phyloP scores from a whole-genome alignment of 2,329 filamentous ascomycete species.

The Cercospora sesami region DNA sequence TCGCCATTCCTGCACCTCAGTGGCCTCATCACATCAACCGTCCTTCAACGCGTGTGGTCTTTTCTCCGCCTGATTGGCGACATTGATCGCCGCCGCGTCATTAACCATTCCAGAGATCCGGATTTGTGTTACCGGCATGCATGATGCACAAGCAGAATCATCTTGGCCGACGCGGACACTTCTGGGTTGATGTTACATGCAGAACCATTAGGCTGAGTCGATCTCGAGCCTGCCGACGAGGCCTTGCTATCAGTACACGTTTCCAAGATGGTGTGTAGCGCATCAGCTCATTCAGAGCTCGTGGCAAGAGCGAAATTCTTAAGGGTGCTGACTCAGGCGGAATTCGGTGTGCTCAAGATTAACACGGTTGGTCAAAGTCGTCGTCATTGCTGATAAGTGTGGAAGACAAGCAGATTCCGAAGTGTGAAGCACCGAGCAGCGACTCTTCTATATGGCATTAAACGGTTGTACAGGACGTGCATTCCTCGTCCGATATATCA shows the following conservation, averaged over 20 bases:
- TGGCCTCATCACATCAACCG: background rate
- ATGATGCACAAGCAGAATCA: background rate
- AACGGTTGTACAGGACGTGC: slow-evolving; percentile 2
- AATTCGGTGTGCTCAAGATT: background rate
- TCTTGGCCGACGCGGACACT: background rate
- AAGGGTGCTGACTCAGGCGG: background rate
- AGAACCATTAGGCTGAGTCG: background rate
- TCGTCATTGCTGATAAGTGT: background rate
- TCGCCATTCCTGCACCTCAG: background rate
- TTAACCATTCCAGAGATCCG: background rate
- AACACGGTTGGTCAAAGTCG: background rate
- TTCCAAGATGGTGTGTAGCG: background rate
- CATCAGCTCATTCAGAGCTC: background rate
- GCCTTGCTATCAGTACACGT: background rate
- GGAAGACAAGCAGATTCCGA: background rate
- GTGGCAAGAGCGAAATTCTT: background rate
- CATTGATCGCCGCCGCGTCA: background rate
- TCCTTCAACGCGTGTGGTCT: background rate
- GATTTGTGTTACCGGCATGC: background rate
- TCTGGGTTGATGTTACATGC: background rate
- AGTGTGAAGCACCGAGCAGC: background rate
- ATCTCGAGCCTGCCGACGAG: background rate
- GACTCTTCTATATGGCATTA: background rate
- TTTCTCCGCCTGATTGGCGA: background rate
- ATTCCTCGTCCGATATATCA: slow-evolving; percentile 13